Evolutionary conservation across 2,329 filamentous ascomycete species (phyloP).

Genomic region (Lomentospora prolificans): DNA sequence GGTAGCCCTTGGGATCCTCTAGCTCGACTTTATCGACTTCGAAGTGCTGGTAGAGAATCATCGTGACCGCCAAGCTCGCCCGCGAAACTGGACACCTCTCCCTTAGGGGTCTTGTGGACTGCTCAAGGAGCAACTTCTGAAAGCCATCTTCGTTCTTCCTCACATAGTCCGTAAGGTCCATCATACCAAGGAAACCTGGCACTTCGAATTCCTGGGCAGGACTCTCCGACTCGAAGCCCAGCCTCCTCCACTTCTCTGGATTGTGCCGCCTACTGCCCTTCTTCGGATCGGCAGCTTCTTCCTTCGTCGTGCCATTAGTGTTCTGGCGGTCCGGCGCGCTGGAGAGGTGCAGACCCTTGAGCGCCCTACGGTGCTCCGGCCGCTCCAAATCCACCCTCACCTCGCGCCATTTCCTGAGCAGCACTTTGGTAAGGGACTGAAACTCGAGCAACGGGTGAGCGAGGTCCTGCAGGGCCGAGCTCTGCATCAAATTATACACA

Average conservation of each 20-base stretch:
- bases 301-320: constrained; percentile 27
- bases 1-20: constrained; percentile 67
- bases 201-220: constrained; percentile 77
- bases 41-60: constrained; percentile 89
- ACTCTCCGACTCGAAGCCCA: constrained; percentile 87
- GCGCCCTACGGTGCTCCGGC: constrained; percentile 74
- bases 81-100: constrained; percentile 80
- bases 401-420: constrained; percentile 81
- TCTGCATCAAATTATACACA: constrained; percentile 89
- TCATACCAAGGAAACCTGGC: constrained; percentile 87
- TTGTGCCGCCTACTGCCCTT: constrained; percentile 65
- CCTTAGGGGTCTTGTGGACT: constrained; percentile 60
- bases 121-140: constrained; percentile 84
- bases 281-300: constrained; percentile 28
- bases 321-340: constrained; percentile 56
- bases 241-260: constrained; percentile 82
- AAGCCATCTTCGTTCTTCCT: constrained; percentile 86
- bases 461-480: constrained; percentile 80
- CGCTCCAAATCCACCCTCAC: constrained; percentile 77
- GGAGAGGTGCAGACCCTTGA: constrained; percentile 77
- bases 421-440: constrained; percentile 78
- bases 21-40: constrained; percentile 78
- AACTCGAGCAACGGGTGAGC: constrained; percentile 88
- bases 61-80: constrained; percentile 77
- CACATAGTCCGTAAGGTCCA: constrained; percentile 93